Conservation (phyloP, 2,329 filamentous ascomycete species). For the Fusarium liriodendri region DNA sequence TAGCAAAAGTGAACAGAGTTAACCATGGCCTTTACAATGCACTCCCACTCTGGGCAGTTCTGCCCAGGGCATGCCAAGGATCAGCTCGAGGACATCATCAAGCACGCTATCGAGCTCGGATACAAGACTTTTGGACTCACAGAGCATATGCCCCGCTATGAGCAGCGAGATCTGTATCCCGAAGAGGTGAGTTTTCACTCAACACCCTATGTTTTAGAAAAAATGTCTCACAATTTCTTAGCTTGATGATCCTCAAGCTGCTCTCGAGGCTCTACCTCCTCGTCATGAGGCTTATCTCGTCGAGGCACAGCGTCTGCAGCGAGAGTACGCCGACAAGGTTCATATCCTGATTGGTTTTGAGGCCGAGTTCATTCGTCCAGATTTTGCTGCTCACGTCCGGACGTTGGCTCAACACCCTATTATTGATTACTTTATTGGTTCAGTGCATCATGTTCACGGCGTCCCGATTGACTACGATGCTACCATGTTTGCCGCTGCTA, state of each 20-base stretch:
- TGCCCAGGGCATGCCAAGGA: slow-evolving; percentile 90
- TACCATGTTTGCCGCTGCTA: slow-evolving; percentile 67
- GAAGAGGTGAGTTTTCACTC: slow-evolving; percentile 73
- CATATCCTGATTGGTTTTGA: slow-evolving; percentile 91
- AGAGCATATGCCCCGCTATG: slow-evolving; percentile 91
- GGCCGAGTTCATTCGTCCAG: slow-evolving; percentile 87
- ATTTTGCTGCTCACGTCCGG: slow-evolving; percentile 67
- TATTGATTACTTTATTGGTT: slow-evolving; percentile 93
- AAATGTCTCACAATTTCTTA: slow-evolving; percentile 40
- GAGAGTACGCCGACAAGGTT: slow-evolving; percentile 77
- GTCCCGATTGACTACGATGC: slow-evolving; percentile 90
- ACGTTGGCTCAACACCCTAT: slow-evolving; percentile 69
- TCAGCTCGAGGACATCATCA: slow-evolving; percentile 84
- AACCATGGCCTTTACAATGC: slow-evolving; percentile 94
- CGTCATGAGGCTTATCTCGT: slow-evolving; percentile 78
- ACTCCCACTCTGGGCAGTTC: slow-evolving; percentile 98
- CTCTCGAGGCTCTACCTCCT: slow-evolving; percentile 60
- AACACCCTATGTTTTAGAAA: neutral
- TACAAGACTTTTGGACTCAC: slow-evolving; percentile 90
- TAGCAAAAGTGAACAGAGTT: neutral
- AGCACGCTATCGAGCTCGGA: slow-evolving; percentile 79
- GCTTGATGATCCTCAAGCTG: slow-evolving; percentile 62
- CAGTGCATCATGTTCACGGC: slow-evolving; percentile 87
- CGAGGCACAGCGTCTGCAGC: slow-evolving; percentile 80
- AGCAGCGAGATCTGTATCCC: slow-evolving; percentile 84